Evolutionary conservation across 2,329 filamentous ascomycete species (phyloP).

Genomic region (Fusarium sp.): DNA sequence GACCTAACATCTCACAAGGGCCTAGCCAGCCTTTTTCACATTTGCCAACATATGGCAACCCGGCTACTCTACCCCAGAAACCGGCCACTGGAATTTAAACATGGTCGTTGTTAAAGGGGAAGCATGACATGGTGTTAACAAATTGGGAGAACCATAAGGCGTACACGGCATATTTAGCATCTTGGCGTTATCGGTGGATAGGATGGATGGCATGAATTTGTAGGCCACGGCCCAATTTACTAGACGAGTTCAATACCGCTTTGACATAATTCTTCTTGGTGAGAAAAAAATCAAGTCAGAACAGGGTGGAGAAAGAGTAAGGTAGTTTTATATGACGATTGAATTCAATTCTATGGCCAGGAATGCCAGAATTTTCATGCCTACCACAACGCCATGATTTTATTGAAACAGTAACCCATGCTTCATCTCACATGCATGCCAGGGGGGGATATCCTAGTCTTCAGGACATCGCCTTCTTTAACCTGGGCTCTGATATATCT

Average conservation of each 20-base stretch:
- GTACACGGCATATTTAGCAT: slow-evolving; percentile 56
- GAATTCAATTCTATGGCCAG: slow-evolving; percentile 54
- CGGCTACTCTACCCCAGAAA: slow-evolving; percentile 71
- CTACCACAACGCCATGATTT: slow-evolving; percentile 57
- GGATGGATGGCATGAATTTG: slow-evolving; percentile 53
- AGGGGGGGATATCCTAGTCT: slow-evolving; percentile 43
- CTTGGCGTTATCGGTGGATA: slow-evolving; percentile 57
- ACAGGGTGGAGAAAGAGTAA: slow-evolving; percentile 7
- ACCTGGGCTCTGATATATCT: slow-evolving; percentile 40
- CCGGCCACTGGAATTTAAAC: slow-evolving; percentile 64
- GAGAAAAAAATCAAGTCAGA: slow-evolving; percentile 3
- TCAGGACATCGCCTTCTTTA: slow-evolving; percentile 42
- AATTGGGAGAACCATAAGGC: slow-evolving; percentile 49
- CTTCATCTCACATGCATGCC: slow-evolving; percentile 48
- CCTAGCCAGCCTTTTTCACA: slow-evolving; percentile 64
- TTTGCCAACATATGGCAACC: slow-evolving; percentile 70
- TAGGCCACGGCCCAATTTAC: slow-evolving; percentile 49
- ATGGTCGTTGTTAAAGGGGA: slow-evolving; percentile 35
- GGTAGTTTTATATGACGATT: slow-evolving; percentile 50
- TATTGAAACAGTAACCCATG: slow-evolving; percentile 53
- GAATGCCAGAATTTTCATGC: slow-evolving; percentile 52
- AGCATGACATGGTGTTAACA: slow-evolving; percentile 51
- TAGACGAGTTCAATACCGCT: slow-evolving; percentile 51
- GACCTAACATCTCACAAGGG: slow-evolving; percentile 60
- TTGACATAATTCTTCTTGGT: slow-evolving; percentile 43